phyloP scores from a whole-genome alignment of 1,284 basidiomycete species.

The Fistulinella cinereoalba region DNA sequence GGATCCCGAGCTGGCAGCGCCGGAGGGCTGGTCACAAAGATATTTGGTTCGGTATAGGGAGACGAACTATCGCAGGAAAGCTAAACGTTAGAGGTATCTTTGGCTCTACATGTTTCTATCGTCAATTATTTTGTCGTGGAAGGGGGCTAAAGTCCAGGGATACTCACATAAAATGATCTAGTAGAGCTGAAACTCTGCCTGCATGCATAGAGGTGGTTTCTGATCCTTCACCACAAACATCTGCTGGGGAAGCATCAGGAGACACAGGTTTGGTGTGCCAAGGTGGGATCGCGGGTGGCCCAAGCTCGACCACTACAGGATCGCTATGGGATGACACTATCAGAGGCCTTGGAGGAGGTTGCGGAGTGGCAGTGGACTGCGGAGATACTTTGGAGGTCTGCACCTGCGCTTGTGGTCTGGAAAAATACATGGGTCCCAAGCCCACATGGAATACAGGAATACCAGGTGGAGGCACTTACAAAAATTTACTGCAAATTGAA shows the following conservation, averaged over 20 bases:
- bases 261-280: constrained; percentile 12
- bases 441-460: too few species aligned
- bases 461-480: constrained; percentile 43
- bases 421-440: not conserved
- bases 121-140: not conserved
- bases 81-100: constrained; percentile 6
- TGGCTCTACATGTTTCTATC: constrained; percentile 5
- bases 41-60: constrained; percentile 24
- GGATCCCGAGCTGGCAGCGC: constrained; percentile 15
- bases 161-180: constrained; percentile 23
- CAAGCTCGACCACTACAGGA: constrained; percentile 9
- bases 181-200: constrained; percentile 12
- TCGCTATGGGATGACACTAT: constrained; percentile 23
- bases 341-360: constrained; percentile 10
- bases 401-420: constrained; percentile 11
- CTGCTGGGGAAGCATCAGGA: constrained; percentile 4
- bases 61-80: constrained; percentile 14
- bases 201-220: too few species aligned
- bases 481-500: constrained; percentile 46
- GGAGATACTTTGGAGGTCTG: constrained; percentile 9
- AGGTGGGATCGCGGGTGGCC: constrained; percentile 14
- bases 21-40: constrained; percentile 27
- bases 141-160: not conserved
- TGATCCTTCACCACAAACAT: constrained; percentile 4
- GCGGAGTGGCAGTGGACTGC: constrained; percentile 19